A percentile compares a stretch with the other conserved stretches of the same genome.
phyloP scores from a whole-genome alignment of 345 rosid genomes.

The Melaleuca alternifolia region DNA sequence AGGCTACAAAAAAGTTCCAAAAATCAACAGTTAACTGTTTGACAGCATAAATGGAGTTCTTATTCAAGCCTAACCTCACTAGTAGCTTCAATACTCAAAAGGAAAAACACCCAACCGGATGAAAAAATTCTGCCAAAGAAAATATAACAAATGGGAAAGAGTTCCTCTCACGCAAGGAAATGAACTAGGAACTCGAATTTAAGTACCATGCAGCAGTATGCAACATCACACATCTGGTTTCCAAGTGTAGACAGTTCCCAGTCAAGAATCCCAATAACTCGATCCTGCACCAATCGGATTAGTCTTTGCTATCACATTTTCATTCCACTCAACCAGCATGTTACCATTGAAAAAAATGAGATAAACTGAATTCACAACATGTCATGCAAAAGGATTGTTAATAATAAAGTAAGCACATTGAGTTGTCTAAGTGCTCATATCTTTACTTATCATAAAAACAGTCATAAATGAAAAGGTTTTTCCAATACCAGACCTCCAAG shows the following conservation, averaged over 20 bases:
- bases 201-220: conserved; percentile 74
- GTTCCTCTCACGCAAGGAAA: neutral
- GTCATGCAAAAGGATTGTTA: neutral
- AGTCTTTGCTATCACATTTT: neutral
- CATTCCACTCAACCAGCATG: neutral
- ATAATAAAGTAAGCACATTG: neutral
- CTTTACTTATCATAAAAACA: neutral
- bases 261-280: conserved; percentile 84
- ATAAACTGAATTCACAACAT: conserved; percentile 22
- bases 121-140: neutral
- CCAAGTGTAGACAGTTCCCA: conserved; percentile 98
- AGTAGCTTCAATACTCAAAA: neutral
- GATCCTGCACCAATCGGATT: conserved; percentile 47
- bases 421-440: neutral
- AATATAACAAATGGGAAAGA: neutral
- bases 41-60: neutral
- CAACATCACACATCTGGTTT: conserved; percentile 94
- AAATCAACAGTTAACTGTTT: neutral
- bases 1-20: conserved; percentile 32
- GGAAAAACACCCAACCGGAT: neutral
- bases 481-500: conserved; percentile 40
- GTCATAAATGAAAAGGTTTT: neutral
- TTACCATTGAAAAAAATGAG: conserved; percentile 17
- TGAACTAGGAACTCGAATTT: conserved; percentile 1
- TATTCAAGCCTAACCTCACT: neutral